These are phyloP conservation scores for Cyamopsis tetragonoloba DNA, from an alignment of 306 rosid genomes.

Conservation along the genomic window DNA sequence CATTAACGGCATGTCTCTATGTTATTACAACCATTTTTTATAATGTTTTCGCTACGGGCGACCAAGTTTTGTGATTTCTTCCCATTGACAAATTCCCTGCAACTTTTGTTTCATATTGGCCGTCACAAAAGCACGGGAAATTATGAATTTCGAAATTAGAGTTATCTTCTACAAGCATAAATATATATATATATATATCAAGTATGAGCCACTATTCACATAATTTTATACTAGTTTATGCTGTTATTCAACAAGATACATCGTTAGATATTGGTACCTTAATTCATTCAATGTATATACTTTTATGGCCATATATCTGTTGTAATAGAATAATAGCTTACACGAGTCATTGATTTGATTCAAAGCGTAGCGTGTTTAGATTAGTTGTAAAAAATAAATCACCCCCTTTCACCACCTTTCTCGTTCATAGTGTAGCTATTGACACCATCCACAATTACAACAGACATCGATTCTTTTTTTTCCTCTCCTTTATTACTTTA, in stretches of 20 bases:
- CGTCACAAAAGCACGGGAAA: not conserved
- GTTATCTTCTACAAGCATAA: no score
- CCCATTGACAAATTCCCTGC: not conserved
- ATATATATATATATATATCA: no score
- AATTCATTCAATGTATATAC: not conserved
- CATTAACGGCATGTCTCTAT: conserved; percentile 70
- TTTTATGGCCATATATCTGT: not conserved
- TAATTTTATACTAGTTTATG: not conserved
- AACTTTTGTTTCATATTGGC: not conserved
- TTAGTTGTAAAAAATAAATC: no score
- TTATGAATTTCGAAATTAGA: not conserved
- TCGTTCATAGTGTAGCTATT: no score
- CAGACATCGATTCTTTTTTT: no score
- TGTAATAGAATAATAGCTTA: no score
- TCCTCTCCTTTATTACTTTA: no score
- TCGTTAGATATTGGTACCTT: no score
- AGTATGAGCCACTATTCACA: not conserved
- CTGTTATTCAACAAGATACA: not conserved
- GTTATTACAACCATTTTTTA: conserved; percentile 66
- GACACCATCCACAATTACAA: no score
- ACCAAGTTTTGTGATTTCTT: conserved; percentile 52
- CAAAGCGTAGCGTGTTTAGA: no score
- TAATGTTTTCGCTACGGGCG: conserved; percentile 80
- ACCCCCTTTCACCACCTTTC: no score
- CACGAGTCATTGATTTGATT: no score